phyloP scores from a whole-genome alignment of 257 asterid species.

The Lithospermum erythrorhizon region DNA sequence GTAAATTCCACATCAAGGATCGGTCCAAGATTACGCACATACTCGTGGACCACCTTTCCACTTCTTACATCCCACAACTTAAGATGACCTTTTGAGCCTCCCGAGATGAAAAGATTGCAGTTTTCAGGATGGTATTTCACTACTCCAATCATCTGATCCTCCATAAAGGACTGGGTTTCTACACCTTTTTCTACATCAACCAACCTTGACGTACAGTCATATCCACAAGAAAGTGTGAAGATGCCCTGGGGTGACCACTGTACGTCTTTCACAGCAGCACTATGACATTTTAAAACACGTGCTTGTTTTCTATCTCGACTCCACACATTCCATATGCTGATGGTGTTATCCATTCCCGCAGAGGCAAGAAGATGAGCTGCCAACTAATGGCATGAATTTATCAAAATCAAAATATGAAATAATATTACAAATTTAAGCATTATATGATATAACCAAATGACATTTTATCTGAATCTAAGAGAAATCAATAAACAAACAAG shows the following conservation, averaged over 20 bases:
- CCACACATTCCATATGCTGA: constrained; percentile 87
- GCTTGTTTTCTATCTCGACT: constrained; percentile 52
- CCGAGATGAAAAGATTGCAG: constrained; percentile 65
- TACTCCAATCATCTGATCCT: constrained; percentile 74
- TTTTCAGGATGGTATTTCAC: constrained; percentile 65
- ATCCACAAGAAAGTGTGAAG: constrained; percentile 80
- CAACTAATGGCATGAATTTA: constrained; percentile 26
- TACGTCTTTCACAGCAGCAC: constrained; percentile 79
- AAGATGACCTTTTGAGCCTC: constrained; percentile 81
- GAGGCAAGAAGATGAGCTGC: constrained; percentile 95
- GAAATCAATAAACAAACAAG: too few species aligned
- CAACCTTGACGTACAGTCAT: constrained; percentile 78
- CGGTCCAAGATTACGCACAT: constrained; percentile 62
- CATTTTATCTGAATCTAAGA: neutral
- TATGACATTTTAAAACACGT: constrained; percentile 38
- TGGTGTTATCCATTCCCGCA: constrained; percentile 76
- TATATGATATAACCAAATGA: neutral
- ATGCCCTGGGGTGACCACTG: constrained; percentile 78
- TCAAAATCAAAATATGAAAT: neutral
- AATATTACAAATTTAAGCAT: constrained; percentile 30
- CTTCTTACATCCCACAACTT: constrained; percentile 80
- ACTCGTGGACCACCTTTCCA: constrained; percentile 61
- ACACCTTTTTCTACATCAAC: constrained; percentile 64
- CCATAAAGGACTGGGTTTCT: constrained; percentile 57
- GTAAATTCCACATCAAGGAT: constrained; percentile 82